Evolutionary conservation across 2,329 filamentous ascomycete species (phyloP), one percentile per base, ranked within the genome.

Genomic region (Cladosporium phlei): DNA sequence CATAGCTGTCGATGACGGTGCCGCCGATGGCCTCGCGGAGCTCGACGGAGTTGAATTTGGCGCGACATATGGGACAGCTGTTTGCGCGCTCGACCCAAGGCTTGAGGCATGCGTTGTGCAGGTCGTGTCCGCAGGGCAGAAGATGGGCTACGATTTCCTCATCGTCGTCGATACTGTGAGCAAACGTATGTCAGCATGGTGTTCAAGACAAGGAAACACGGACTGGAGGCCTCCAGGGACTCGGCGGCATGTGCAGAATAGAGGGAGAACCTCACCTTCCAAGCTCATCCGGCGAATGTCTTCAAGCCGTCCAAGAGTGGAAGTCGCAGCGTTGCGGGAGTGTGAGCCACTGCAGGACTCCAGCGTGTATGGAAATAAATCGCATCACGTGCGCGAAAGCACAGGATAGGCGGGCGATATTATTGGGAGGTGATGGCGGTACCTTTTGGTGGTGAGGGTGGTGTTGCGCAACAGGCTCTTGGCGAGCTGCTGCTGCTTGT

Each of bases 41-140:
- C 64, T 93, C 82, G 55, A 98, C 90, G 59, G 85, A 72, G 68
- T 97, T 91, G 73, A 98, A 97, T 53, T 79, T 82, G 59, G 88
- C 86, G 57, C 93, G 86, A 70, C 93, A 98, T 67, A 98, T 95
- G 35, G 93, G 93, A 68, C 93, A 98, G 65, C 90, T 96, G 69
- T 97, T 98, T 54, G 93, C 91, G 66, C 94, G 86, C 69, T 94
- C 88, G 35, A 91, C 88, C 93, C 93, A 98, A 57, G 89, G 88
- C 59, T 86, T 85, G 57, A 98, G 77, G 68, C 93, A 98, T 43
- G 85, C 82, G 71, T 98, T 85, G 71, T 98, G 93, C 58, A 98
- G 76, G 58, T 90, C 79, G 73, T 98, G 94, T 49, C 88, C 86
- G 69, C 93, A 98, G 37, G 88, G 84, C 50, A 82, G 64, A 21